Percentiles rank a stretch among this genome's conserved stretches.
Evolutionary conservation across 192 early-diverging fungal species (phyloP).

Genomic region (Gaertneriomyces sp.): DNA sequence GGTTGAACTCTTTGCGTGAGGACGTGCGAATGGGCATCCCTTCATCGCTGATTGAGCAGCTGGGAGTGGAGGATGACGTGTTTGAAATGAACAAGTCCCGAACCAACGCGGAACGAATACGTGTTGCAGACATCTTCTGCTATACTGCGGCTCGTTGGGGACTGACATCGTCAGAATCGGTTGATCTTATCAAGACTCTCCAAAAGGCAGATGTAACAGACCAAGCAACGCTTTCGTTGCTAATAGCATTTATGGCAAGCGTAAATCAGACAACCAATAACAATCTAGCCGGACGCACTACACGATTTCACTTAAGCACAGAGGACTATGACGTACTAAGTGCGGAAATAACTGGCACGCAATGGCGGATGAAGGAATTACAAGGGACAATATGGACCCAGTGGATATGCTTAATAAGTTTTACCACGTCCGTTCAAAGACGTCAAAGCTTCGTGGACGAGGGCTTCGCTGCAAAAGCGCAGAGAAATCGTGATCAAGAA

Average conservation of each 20-base stretch:
- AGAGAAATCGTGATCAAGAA: conserved; percentile 1
- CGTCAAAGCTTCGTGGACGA: conserved; percentile 4
- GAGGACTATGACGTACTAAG: conserved; percentile 1
- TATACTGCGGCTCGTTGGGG: conserved; percentile 10
- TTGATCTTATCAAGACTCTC: conserved; percentile 8
- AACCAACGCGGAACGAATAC: conserved; percentile 2
- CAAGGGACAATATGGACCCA: conserved; percentile 11
- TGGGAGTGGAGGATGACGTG: conserved; percentile 16
- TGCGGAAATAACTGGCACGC: neutral
- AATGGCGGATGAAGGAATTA: conserved; percentile 18
- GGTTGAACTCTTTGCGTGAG: neutral
- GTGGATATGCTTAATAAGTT: conserved; percentile 9
- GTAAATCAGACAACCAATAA: neutral
- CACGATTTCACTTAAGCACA: too few relatives aligned
- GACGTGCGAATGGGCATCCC: conserved; percentile 7
- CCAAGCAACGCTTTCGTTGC: conserved; percentile 8
- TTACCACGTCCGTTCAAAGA: neutral
- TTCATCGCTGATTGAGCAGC: neutral
- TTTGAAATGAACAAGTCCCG: conserved; percentile 5
- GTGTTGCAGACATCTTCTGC: conserved; percentile 12
- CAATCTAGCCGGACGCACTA: too few relatives aligned
- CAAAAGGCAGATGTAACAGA: conserved; percentile 2
- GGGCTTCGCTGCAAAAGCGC: neutral
- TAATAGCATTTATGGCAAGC: conserved; percentile 7
- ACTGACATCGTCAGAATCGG: conserved; percentile 6